Conservation (phyloP, 345 rosid genomes). For the Psidium guajava region DNA sequence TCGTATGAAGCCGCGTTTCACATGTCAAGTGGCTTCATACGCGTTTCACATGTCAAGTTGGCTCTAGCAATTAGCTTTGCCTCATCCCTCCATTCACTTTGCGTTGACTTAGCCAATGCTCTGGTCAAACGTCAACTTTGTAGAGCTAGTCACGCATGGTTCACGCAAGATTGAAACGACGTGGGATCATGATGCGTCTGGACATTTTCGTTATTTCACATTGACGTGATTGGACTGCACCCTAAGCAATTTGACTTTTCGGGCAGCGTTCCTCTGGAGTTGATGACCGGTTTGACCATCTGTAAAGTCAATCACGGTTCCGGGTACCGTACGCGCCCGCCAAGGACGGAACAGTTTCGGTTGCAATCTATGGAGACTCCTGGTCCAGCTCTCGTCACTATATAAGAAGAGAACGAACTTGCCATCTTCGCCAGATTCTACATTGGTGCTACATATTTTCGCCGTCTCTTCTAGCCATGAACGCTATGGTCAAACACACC, state of each 20-base stretch:
- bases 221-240: not conserved
- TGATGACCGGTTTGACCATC: not conserved
- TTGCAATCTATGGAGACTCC: not conserved
- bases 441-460: not conserved
- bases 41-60: too few relatives aligned
- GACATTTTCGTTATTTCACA: not conserved
- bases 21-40: not conserved
- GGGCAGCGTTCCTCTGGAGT: not conserved
- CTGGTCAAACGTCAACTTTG: not conserved
- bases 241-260: not conserved
- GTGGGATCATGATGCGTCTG: not conserved
- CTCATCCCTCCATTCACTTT: not conserved
- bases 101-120: not conserved
- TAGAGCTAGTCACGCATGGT: not conserved
- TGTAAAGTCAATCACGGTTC: not conserved
- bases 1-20: not conserved
- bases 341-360: not conserved
- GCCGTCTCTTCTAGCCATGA: not conserved
- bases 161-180: not conserved
- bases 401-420: not conserved
- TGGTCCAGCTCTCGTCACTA: not conserved
- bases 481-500: not conserved
- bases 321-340: not conserved
- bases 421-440: not conserved
- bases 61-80: not conserved